Evolutionary conservation across 1,284 basidiomycete genomes (phyloP).

Genomic region (Albatrellus sp.): DNA sequence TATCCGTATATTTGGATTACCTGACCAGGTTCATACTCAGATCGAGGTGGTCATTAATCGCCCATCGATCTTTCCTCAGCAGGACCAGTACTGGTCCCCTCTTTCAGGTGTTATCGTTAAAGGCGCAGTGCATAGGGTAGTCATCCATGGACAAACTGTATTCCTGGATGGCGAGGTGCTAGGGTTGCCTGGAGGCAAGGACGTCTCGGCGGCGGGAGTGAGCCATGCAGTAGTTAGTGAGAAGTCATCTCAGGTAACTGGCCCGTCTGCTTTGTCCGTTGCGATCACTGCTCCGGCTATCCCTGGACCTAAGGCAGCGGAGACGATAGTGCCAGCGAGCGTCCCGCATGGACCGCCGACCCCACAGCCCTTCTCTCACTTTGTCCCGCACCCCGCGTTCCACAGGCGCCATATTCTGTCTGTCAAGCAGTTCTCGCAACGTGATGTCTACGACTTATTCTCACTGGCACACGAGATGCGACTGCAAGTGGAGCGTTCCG

Average conservation of each 20-base stretch:
- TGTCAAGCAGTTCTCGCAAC: conserved; percentile 87
- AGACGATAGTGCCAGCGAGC: conserved; percentile 8
- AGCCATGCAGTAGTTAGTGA: conserved; percentile 26
- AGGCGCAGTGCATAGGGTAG: conserved; percentile 84
- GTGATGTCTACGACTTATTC: conserved; percentile 91
- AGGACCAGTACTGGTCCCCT: conserved; percentile 71
- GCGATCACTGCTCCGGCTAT: conserved; percentile 6
- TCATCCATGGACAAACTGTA: conserved; percentile 84
- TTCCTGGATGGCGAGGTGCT: conserved; percentile 84
- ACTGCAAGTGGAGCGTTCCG: conserved; percentile 86
- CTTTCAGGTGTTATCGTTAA: conserved; percentile 53
- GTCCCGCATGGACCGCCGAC: conserved; percentile 21
- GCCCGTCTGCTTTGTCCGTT: conserved; percentile 1
- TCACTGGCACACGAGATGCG: conserved; percentile 95
- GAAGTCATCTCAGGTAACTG: conserved; percentile 1
- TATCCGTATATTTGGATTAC: conserved; percentile 81
- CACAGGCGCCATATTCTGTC: conserved; percentile 85
- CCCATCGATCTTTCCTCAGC: conserved; percentile 44
- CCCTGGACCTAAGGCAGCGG: conserved; percentile 3
- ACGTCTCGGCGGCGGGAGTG: conserved; percentile 65
- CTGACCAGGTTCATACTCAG: conserved; percentile 77
- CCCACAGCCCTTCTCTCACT: conserved; percentile 27
- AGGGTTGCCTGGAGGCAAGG: conserved; percentile 55
- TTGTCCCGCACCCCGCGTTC: conserved; percentile 59
- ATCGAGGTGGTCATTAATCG: conserved; percentile 91